Base-by-base conservation (phyloP, 2,329 filamentous ascomycete genomes). In the Rhinocladiella similis region DNA sequence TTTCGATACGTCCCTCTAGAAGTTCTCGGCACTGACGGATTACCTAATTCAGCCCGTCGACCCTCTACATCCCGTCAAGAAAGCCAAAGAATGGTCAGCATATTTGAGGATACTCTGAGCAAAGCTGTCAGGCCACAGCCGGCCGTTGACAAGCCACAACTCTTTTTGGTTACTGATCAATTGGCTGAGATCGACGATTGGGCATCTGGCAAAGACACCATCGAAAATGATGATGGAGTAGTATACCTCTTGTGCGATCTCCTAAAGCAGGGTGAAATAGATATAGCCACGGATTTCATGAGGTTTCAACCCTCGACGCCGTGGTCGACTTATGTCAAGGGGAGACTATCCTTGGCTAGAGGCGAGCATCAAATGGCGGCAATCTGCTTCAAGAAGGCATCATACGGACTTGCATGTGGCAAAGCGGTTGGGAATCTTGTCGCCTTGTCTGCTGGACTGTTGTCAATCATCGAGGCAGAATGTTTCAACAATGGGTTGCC, bases 291-390 rank as follows among this genome's bases (percentile, higher is more conserved):
- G 55, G 81, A 86, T 57, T 88, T 88, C 80, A 61, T 91, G 81
- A 78, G 86, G 75, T 77, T 89, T 80, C 64, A 86, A 51, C 75
- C 80, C 6, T 76, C 75, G 45, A 80, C 78, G 1, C 75, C 79
- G 27, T 88, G 84, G 85, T 76, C 81, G 13, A 80, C 77, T 5
- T 99, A 99, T 68, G 82, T 97, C 3, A 90, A 92, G 70, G 94
- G 89, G 2, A 86, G 94, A 27, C 80, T 96, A 47, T 82, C 84
- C 63, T 77, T 97, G 33, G 84, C 86, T 4, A 82, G 87, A 61
- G 87, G 87, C 52, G 88, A 96, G 67, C 86, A 86, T 69, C 82
- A 84, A 56, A 79, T 83, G 38, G 93, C 94, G 53, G 83, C 90
- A 25, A 76, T 83, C 25, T 83, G 85, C 67, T 97, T 99, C 73